Evolutionary conservation across 2,329 filamentous ascomycete genomes (phyloP).

Genomic region (Trichoderma sp.): DNA sequence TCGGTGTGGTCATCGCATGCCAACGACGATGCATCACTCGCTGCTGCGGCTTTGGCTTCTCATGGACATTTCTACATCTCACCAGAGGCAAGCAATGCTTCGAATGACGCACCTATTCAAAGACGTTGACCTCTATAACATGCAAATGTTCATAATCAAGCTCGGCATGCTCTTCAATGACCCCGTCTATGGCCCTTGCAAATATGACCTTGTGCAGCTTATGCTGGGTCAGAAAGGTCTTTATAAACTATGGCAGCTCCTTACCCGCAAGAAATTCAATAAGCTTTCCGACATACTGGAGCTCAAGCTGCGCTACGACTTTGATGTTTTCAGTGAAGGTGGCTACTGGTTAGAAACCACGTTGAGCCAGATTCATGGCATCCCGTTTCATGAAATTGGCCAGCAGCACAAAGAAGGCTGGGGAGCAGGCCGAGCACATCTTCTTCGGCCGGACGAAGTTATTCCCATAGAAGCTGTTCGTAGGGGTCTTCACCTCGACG

Average conservation of each 20-base stretch:
- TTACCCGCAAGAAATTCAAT: constrained; percentile 60
- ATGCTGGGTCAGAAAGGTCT: constrained; percentile 63
- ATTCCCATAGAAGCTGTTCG: constrained; percentile 59
- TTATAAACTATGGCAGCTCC: constrained; percentile 60
- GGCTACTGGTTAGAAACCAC: constrained; percentile 32
- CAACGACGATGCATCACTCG: constrained; percentile 49
- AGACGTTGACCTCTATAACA: constrained; percentile 62
- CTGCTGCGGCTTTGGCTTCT: constrained; percentile 74
- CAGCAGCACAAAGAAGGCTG: constrained; percentile 59
- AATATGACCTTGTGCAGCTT: constrained; percentile 56
- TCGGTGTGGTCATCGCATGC: constrained; percentile 60
- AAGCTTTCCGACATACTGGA: constrained; percentile 56
- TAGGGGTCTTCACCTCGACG: constrained; percentile 57
- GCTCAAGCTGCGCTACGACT: constrained; percentile 62
- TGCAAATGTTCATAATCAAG: constrained; percentile 71
- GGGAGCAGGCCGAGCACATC: constrained; percentile 51
- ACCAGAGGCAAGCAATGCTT: constrained; percentile 58
- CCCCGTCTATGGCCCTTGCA: constrained; percentile 59
- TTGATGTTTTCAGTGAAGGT: constrained; percentile 44
- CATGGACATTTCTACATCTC: constrained; percentile 66
- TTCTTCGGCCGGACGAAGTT: constrained; percentile 62
- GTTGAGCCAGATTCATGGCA: constrained; percentile 49
- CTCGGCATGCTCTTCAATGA: constrained; percentile 71
- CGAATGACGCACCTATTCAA: constrained; percentile 57
- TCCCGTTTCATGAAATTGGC: constrained; percentile 59